Evolutionary conservation across 805 yeast genomes (phyloP).

Genomic region (Saturnispora halmiae): DNA sequence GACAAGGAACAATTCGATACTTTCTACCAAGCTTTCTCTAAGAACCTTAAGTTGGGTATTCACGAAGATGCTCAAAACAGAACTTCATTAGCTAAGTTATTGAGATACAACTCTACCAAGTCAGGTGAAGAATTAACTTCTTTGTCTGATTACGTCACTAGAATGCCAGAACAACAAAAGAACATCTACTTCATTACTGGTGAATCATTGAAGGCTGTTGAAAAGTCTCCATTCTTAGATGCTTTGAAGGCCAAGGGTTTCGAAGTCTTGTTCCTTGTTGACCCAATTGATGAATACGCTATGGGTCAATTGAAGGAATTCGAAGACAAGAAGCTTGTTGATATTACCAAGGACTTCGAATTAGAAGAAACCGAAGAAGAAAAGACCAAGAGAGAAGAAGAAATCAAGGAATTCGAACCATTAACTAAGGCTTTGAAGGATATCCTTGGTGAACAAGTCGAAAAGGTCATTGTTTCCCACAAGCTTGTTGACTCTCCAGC

Average conservation of each 20-base stretch:
- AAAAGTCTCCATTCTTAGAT: slow-evolving; percentile 98
- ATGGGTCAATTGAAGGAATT: slow-evolving; percentile 98
- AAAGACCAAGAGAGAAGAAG: slow-evolving; percentile 89
- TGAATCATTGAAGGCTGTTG: slow-evolving; percentile 95
- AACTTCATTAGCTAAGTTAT: slow-evolving; percentile 84
- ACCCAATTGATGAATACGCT: slow-evolving; percentile 99
- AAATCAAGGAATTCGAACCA: slow-evolving; percentile 83
- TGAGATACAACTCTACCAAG: slow-evolving; percentile 96
- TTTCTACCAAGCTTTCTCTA: slow-evolving; percentile 95
- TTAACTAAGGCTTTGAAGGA: slow-evolving; percentile 95
- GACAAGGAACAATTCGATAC: slow-evolving; percentile 97
- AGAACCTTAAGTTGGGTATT: slow-evolving; percentile 97
- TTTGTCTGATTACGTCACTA: slow-evolving; percentile 91
- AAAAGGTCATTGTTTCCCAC: slow-evolving; percentile 97
- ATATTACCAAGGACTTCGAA: slow-evolving; percentile 98
- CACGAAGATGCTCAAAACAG: slow-evolving; percentile 99
- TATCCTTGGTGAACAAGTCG: slow-evolving; percentile 96
- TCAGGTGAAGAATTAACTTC: slow-evolving; percentile 91
- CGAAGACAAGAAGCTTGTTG: slow-evolving; percentile 98
- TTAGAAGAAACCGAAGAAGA: slow-evolving; percentile 98
- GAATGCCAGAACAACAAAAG: slow-evolving; percentile 99
- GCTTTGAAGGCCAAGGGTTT: slow-evolving; percentile 97
- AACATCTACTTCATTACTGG: slow-evolving; percentile 99
- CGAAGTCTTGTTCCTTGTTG: slow-evolving; percentile 95
- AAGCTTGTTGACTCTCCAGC: slow-evolving; percentile 98